Percentiles rank a stretch among this genome's conserved stretches.
phyloP scores from a whole-genome alignment of 768 basidiomycete genomes.

The Coprinopsis sp. region DNA sequence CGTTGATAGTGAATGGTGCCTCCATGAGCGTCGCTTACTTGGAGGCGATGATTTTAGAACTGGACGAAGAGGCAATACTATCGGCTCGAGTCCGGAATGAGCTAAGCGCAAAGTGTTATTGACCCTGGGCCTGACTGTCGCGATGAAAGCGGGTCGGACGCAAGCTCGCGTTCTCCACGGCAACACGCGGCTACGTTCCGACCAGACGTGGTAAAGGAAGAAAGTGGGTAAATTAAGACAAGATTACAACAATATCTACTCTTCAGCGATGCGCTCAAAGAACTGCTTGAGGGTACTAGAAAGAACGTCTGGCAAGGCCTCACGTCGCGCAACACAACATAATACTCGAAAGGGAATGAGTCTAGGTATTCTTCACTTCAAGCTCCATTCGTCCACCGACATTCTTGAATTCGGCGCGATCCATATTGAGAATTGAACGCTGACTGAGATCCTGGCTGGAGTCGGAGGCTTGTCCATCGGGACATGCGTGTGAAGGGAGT shows the following conservation, averaged over 20 bases:
- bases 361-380: constrained; percentile 87
- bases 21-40: too few species aligned
- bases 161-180: too few species aligned
- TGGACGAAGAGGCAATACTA: too few species aligned
- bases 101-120: too few species aligned
- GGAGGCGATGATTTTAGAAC: too few species aligned
- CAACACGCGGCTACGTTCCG: too few species aligned
- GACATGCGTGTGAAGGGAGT: constrained; percentile 61
- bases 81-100: too few species aligned
- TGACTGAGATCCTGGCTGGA: constrained; percentile 28
- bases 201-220: not conserved
- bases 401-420: constrained; percentile 82
- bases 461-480: constrained; percentile 13
- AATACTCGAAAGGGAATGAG: constrained; percentile 97
- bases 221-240: not conserved
- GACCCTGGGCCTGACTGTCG: too few species aligned
- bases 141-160: too few species aligned
- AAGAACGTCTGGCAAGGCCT: constrained; percentile 87
- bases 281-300: constrained; percentile 88
- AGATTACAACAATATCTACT: constrained; percentile 34
- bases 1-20: constrained; percentile 40
- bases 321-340: constrained; percentile 90
- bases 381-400: constrained; percentile 82
- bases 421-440: constrained; percentile 89
- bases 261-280: constrained; percentile 78